These are phyloP conservation scores for Globisporangium splendens DNA, from an alignment of 352 stramenopile genomes.

Conservation along the genomic window DNA sequence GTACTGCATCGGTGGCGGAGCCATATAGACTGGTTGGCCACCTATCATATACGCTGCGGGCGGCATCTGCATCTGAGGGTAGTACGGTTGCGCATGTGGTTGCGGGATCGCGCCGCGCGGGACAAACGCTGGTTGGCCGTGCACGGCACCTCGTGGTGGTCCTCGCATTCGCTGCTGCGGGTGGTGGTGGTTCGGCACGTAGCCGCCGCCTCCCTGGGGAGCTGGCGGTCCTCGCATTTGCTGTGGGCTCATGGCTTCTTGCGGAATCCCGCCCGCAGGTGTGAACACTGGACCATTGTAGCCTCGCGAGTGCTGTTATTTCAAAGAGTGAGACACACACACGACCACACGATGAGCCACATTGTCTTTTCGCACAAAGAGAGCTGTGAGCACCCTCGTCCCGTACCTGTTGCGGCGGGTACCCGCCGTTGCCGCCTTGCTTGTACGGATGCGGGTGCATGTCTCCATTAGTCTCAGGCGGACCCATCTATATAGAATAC, in stretches of 20 bases:
- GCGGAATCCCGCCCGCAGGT: constrained; percentile 16
- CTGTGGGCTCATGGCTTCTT: constrained; percentile 10
- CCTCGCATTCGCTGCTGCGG: constrained; percentile 33
- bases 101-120: constrained; percentile 36
- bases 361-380: neutral
- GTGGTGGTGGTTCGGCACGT: constrained; percentile 32
- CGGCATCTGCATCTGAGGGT: constrained; percentile 42
- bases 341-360: neutral
- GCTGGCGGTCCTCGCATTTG: constrained; percentile 43
- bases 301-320: constrained; percentile 24
- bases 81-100: constrained; percentile 34
- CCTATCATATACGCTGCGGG: constrained; percentile 48
- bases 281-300: constrained; percentile 47
- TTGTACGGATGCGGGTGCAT: constrained; percentile 15
- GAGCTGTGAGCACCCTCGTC: neutral
- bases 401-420: constrained; percentile 8
- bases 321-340: neutral
- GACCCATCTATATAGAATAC: neutral
- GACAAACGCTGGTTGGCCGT: constrained; percentile 34
- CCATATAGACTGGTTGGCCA: constrained; percentile 24
- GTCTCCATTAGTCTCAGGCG: constrained; percentile 5
- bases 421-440: constrained; percentile 6
- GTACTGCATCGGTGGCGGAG: constrained; percentile 25
- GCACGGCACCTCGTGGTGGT: constrained; percentile 30
- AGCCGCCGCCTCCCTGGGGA: constrained; percentile 3